phyloP scores from a whole-genome alignment of 1,284 basidiomycete species.

The Kwoniella shivajii region DNA sequence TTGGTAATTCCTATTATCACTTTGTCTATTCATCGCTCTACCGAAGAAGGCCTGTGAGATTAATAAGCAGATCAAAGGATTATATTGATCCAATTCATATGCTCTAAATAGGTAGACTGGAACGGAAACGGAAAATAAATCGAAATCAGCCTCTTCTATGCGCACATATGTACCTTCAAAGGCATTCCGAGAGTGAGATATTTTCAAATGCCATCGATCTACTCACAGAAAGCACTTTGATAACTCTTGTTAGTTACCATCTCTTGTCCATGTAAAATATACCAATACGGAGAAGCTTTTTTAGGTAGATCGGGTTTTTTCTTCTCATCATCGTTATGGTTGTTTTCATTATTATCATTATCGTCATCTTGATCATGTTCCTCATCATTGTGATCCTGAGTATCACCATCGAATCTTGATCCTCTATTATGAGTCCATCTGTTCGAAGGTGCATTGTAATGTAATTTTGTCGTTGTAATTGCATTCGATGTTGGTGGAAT shows the following conservation, averaged over 20 bases:
- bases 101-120: slow-evolving; percentile 85
- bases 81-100: slow-evolving; percentile 77
- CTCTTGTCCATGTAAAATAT: slow-evolving; percentile 83
- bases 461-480: slow-evolving; percentile 25
- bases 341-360: slow-evolving; percentile 1
- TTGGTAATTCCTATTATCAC: slow-evolving; percentile 87
- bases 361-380: slow-evolving; percentile 8
- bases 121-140: background rate
- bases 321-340: slow-evolving; percentile 19
- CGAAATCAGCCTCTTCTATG: background rate
- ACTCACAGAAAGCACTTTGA: slow-evolving; percentile 85
- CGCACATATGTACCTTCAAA: background rate
- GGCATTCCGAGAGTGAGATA: background rate
- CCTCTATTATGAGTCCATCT: slow-evolving; percentile 20
- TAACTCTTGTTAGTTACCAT: slow-evolving; percentile 82
- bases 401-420: slow-evolving; percentile 41
- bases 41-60: slow-evolving; percentile 83
- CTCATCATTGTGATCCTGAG: slow-evolving; percentile 13
- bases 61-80: slow-evolving; percentile 80
- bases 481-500: background rate
- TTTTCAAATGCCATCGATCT: background rate
- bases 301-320: slow-evolving; percentile 59
- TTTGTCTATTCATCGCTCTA: slow-evolving; percentile 87
- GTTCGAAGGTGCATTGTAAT: slow-evolving; percentile 41
- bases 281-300: slow-evolving; percentile 71